These are phyloP conservation scores for Cyberlindnera mycetangii DNA, from an alignment of 805 yeast species.

Conservation along the genomic window DNA sequence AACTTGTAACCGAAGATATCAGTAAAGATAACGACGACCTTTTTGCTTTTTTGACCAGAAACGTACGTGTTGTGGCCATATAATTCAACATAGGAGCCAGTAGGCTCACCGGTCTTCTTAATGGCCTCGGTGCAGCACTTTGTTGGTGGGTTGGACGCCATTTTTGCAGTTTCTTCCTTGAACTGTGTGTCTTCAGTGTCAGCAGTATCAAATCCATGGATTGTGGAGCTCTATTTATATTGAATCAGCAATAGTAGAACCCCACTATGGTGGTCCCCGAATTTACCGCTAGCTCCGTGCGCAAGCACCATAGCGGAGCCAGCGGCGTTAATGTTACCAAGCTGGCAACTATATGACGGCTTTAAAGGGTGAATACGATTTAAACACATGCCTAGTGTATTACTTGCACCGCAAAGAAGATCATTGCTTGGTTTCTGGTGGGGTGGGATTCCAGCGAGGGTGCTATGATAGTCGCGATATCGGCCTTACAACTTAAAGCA, in stretches of 20 bases:
- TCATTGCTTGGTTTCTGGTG: too few species aligned
- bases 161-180: constrained; percentile 10
- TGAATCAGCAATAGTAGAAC: too few species aligned
- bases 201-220: neutral
- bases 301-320: neutral
- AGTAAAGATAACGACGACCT: constrained; percentile 58
- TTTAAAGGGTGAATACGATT: too few species aligned
- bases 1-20: constrained; percentile 66
- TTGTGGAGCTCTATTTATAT: neutral
- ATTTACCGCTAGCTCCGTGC: too few species aligned
- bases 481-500: too few species aligned
- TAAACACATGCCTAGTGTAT: too few species aligned
- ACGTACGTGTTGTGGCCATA: constrained; percentile 44
- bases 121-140: constrained; percentile 24
- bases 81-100: constrained; percentile 39
- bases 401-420: too few species aligned
- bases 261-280: too few species aligned
- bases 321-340: too few species aligned
- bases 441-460: too few species aligned
- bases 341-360: too few species aligned
- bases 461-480: too few species aligned
- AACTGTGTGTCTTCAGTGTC: neutral
- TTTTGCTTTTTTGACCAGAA: constrained; percentile 41
- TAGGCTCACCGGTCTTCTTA: constrained; percentile 45
- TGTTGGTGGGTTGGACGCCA: constrained; percentile 49